These are phyloP conservation scores for Sungouiozyma intestinalis DNA, from an alignment of 805 yeast species.

Conservation along the genomic window DNA sequence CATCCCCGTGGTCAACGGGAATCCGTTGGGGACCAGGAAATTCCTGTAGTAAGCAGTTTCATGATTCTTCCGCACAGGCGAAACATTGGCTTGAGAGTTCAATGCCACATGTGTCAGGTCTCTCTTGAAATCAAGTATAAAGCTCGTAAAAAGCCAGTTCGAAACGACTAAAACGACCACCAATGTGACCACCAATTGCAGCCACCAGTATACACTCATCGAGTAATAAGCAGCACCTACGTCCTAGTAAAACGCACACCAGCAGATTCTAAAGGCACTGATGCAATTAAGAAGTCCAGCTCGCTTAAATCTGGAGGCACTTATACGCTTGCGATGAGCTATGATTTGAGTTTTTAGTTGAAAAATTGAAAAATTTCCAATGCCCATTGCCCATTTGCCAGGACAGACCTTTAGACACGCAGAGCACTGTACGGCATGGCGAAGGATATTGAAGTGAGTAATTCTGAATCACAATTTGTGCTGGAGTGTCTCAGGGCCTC, in stretches of 20 bases:
- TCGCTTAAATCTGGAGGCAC: too few species aligned
- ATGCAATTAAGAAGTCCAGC: too few species aligned
- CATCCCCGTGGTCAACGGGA: slow-evolving; percentile 59
- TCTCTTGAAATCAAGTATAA: slow-evolving; percentile 26
- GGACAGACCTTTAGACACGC: too few species aligned
- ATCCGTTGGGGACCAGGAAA: slow-evolving; percentile 60
- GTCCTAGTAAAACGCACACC: too few species aligned
- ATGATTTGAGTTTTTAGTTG: not conserved
- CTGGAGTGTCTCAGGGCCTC: slow-evolving; percentile 53
- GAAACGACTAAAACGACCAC: not conserved
- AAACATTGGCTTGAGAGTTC: slow-evolving; percentile 53
- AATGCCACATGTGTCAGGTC: slow-evolving; percentile 53
- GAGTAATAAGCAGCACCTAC: not conserved
- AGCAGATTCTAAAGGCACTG: too few species aligned
- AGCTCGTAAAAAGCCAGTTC: slow-evolving; percentile 1
- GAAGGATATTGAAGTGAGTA: slow-evolving; percentile 49
- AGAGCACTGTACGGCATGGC: slow-evolving; percentile 38
- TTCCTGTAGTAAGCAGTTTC: slow-evolving; percentile 76
- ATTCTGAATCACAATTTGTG: slow-evolving; percentile 53
- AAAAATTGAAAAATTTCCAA: not conserved
- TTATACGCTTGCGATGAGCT: not conserved
- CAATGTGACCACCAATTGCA: not conserved
- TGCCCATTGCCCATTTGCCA: not conserved
- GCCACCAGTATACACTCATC: not conserved
- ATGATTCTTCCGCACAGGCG: slow-evolving; percentile 49